Evolutionary conservation across 164 flowering plant species (phyloP).

Genomic region (Magnolia changhungtana): DNA sequence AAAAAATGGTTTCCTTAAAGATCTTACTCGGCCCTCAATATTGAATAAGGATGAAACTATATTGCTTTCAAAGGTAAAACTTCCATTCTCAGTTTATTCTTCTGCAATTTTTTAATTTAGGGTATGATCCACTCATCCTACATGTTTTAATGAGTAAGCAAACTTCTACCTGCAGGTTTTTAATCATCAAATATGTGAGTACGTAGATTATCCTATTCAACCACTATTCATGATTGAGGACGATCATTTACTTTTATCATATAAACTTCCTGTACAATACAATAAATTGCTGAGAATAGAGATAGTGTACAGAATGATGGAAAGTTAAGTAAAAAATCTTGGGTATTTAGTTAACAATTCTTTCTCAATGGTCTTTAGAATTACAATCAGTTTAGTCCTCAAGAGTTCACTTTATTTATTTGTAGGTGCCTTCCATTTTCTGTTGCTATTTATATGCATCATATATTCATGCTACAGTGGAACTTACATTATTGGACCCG

Average conservation of each 20-base stretch:
- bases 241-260: slow-evolving; percentile 79
- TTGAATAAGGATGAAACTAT: slow-evolving; percentile 67
- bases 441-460: slow-evolving; percentile 18
- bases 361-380: too few species aligned
- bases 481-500: too few species aligned
- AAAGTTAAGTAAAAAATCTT: slow-evolving; percentile 32
- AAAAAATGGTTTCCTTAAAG: slow-evolving; percentile 66
- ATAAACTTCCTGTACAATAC: slow-evolving; percentile 49
- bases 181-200: slow-evolving; percentile 55
- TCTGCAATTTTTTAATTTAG: neutral
- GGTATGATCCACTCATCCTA: neutral
- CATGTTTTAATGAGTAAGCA: neutral
- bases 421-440: too few species aligned
- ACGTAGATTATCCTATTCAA: slow-evolving; percentile 60
- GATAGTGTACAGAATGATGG: slow-evolving; percentile 52
- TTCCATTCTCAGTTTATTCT: neutral
- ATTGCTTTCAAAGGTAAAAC: slow-evolving; percentile 81
- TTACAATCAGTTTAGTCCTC: too few species aligned
- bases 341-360: too few species aligned
- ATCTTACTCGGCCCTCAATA: slow-evolving; percentile 60
- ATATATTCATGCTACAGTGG: too few species aligned
- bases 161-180: slow-evolving; percentile 52
- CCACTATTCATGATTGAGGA: slow-evolving; percentile 60
- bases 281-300: slow-evolving; percentile 49
- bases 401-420: too few species aligned